Percentiles rank a stretch among this genome's conserved stretches.
These are phyloP conservation scores for Fagus sylvatica DNA, from an alignment of 306 rosid species.

Conservation along the genomic window DNA sequence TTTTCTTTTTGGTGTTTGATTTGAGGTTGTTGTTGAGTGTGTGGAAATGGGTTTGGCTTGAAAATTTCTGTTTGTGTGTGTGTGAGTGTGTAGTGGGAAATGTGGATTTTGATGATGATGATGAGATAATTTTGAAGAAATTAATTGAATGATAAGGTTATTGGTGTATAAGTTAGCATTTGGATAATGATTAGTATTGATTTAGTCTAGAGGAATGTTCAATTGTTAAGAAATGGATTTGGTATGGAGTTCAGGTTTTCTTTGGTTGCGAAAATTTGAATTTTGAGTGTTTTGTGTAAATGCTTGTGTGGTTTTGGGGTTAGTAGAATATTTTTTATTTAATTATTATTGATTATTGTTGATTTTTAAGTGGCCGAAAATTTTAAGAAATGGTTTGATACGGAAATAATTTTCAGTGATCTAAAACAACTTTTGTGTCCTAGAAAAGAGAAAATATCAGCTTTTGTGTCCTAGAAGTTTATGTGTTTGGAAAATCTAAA, in stretches of 20 bases:
- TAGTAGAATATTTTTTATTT: background rate
- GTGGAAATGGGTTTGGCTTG: no score
- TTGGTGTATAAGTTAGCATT: background rate
- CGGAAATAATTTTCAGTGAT: no score
- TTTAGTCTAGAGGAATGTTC: background rate
- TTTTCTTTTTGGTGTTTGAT: conserved; percentile 8
- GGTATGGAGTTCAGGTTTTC: background rate
- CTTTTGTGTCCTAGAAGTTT: no score
- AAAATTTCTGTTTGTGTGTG: background rate
- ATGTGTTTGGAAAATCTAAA: background rate
- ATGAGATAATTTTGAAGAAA: no score
- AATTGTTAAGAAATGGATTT: background rate
- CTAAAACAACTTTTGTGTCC: no score
- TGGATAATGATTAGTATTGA: background rate
- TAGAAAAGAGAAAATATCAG: no score
- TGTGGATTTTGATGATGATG: background rate
- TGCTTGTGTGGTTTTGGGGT: background rate
- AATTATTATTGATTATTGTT: no score
- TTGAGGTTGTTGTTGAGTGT: no score
- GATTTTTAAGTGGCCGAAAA: no score
- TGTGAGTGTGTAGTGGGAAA: background rate
- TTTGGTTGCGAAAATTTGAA: background rate
- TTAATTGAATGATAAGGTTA: background rate
- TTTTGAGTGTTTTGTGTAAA: background rate
- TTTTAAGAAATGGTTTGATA: no score